Conservation (phyloP, 1,284 basidiomycete genomes). For the Taiwanofungus camphoratus region DNA sequence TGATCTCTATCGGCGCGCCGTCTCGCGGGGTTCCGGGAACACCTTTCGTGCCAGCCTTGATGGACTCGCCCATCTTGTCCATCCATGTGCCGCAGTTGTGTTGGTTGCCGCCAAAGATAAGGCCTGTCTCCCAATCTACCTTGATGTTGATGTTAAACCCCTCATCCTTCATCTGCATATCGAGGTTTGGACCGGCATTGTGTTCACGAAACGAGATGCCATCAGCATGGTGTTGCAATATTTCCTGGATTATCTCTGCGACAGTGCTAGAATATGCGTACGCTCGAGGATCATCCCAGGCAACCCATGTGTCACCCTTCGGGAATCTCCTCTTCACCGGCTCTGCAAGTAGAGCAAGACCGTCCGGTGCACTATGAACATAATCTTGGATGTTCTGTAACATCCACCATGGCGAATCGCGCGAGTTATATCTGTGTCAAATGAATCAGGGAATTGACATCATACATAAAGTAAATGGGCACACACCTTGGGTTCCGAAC, state of each 20-base stretch:
- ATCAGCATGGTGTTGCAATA: conserved; percentile 87
- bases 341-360: conserved; percentile 76
- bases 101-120: conserved; percentile 85
- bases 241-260: conserved; percentile 94
- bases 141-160: conserved; percentile 94
- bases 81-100: conserved; percentile 91
- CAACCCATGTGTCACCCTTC: conserved; percentile 87
- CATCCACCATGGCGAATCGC: conserved; percentile 98
- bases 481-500: conserved; percentile 73
- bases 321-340: conserved; percentile 90
- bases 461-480: too few species aligned
- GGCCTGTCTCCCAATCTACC: conserved; percentile 92
- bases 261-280: conserved; percentile 79
- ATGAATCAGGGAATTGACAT: too few species aligned
- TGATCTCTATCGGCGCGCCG: conserved; percentile 95
- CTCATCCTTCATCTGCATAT: conserved; percentile 90
- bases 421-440: conserved; percentile 77
- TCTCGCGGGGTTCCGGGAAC: conserved; percentile 92
- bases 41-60: conserved; percentile 90
- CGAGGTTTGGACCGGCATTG: conserved; percentile 93
- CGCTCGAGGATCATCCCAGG: conserved; percentile 84
- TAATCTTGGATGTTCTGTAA: conserved; percentile 98
- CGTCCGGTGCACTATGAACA: conserved; percentile 78
- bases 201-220: conserved; percentile 95
- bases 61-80: conserved; percentile 96